These are phyloP conservation scores for Neofusicoccum umdonicola DNA, from an alignment of 2,329 filamentous ascomycete species.

Conservation along the genomic window DNA sequence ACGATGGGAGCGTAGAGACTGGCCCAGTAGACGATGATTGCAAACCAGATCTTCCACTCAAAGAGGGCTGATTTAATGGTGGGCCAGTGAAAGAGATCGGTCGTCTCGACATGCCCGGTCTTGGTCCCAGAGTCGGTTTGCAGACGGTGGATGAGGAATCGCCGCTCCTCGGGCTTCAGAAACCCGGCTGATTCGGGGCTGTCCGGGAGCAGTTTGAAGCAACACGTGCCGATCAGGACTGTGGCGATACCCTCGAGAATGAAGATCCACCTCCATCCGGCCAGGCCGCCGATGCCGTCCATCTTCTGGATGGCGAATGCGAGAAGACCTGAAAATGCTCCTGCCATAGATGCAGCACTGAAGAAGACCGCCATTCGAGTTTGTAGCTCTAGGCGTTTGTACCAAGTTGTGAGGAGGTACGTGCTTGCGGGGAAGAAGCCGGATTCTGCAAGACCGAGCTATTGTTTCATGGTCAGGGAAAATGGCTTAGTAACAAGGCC, in stretches of 20 bases:
- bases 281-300: slow-evolving; percentile 48
- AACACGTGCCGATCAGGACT: slow-evolving; percentile 9
- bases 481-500: neutral
- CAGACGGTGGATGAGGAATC: slow-evolving; percentile 26
- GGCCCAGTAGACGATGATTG: slow-evolving; percentile 8
- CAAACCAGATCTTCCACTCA: slow-evolving; percentile 17
- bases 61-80: neutral
- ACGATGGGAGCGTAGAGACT: neutral
- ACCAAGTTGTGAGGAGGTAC: slow-evolving; percentile 60
- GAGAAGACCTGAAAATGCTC: slow-evolving; percentile 57
- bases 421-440: slow-evolving; percentile 30
- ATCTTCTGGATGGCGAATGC: slow-evolving; percentile 56
- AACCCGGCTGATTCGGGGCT: slow-evolving; percentile 43
- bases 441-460: slow-evolving; percentile 34
- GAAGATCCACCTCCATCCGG: slow-evolving; percentile 30
- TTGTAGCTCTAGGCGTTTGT: slow-evolving; percentile 49
- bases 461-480: neutral
- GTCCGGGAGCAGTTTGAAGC: slow-evolving; percentile 58
- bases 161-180: slow-evolving; percentile 27
- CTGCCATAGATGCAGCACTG: slow-evolving; percentile 52
- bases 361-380: slow-evolving; percentile 58
- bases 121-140: neutral
- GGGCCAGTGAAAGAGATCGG: slow-evolving; percentile 2
- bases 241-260: slow-evolving; percentile 22
- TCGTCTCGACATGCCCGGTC: neutral